phyloP scores from a whole-genome alignment of 495 filamentous ascomycete genomes.

The Lophium mytilinum region DNA sequence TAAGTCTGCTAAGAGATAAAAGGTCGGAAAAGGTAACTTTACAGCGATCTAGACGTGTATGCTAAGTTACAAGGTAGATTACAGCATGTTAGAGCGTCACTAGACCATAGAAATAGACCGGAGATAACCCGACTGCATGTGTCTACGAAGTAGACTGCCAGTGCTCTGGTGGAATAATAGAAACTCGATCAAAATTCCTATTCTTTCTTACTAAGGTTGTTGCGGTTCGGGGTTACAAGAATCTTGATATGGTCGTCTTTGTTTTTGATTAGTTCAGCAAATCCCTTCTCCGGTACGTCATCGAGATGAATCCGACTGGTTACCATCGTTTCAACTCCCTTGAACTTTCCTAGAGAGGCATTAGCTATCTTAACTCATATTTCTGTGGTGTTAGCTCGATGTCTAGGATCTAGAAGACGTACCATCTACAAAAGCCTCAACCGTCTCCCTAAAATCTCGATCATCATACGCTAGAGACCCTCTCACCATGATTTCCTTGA shows the following conservation, averaged over 20 bases:
- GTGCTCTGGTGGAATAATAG: too few species aligned
- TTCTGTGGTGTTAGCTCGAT: too few species aligned
- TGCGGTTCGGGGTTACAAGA: conserved; percentile 19
- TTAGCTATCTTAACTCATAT: not conserved
- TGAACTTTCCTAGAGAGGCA: conserved; percentile 21
- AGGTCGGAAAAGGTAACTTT: too few species aligned
- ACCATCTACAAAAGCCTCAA: conserved; percentile 27
- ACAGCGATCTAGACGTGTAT: too few species aligned
- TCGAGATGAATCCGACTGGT: conserved; percentile 29
- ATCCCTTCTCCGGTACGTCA: conserved; percentile 23
- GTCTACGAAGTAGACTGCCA: too few species aligned
- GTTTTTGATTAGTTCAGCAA: conserved; percentile 24
- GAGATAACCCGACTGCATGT: too few species aligned
- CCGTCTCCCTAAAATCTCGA: conserved; percentile 24
- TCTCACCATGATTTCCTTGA: conserved; percentile 24
- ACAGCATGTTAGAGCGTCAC: too few species aligned
- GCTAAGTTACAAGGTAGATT: too few species aligned
- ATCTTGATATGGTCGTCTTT: conserved; percentile 31
- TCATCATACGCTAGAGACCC: conserved; percentile 27
- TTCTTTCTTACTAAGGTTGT: too few species aligned
- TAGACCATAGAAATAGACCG: too few species aligned
- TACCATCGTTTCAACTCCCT: conserved; percentile 28
- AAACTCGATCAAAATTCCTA: too few species aligned
- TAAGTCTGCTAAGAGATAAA: too few species aligned
- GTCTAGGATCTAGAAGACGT: not conserved